Base-by-base conservation (phyloP, 768 basidiomycete species). In the Mycena chlorophos region DNA sequence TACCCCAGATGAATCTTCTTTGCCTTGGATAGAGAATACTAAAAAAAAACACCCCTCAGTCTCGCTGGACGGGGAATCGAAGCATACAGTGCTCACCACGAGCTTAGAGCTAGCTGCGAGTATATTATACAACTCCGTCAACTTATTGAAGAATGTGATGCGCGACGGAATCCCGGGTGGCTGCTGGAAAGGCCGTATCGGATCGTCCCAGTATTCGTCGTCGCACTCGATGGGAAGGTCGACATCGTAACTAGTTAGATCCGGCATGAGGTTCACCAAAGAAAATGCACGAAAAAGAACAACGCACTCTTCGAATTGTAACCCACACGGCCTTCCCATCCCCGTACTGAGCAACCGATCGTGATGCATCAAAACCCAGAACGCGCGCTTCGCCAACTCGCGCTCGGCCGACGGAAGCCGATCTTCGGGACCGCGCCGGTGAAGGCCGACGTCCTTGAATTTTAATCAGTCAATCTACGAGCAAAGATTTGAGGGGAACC, bases 371-470 rank as follows among this genome's bases (percentile, higher is more conserved):
- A 56, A 34, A 3, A 51, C 80, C 83, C 84, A 86, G 62, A 85
- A 86, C 5, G 79, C 81, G 23, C 85, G 79, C 65, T 88, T 88
- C 82, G 86, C 88, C 23, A 86, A 75, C 67, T 93, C 89, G 52
- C 85, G 78, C 60, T 89, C 86, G 6, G 73, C 70, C 4, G 71
- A 76, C 3, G 75, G 75, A 14, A 68, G 63, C 55, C n/a, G 64
- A 51, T 56, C 67, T 25, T 64, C 60, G 17, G 66, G 54, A 45
- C 67, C 69, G 29, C 78, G 69, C 51, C 74, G 69, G 68, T 92
- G 91, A 1, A 82, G 86, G 26, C 91, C 84, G 39, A 89, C 80
- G 58, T 94, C 90, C 66, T 90, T n/a, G n/a, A n/a, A n/a, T n/a
- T n/a, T n/a, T n/a, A n/a, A n/a, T n/a, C n/a, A n/a, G n/a, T n/a